Evolutionary conservation across 2,329 filamentous ascomycete genomes (phyloP), one percentile per base, ranked within the genome.

Genomic region (Bipolaris zeicola): DNA sequence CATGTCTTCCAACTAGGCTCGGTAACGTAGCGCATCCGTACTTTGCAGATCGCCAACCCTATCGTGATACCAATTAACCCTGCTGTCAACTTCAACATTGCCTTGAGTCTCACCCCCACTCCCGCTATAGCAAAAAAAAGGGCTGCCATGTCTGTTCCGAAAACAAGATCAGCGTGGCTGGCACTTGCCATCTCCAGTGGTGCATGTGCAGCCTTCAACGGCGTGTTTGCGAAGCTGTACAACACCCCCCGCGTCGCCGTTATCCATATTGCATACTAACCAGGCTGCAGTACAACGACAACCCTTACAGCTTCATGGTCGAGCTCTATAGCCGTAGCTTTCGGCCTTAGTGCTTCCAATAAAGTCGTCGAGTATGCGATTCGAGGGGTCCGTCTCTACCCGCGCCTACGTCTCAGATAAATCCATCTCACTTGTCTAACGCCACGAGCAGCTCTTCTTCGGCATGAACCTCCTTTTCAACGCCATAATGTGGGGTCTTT

Each of bases 401-500:
- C n/a, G 18, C 41, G 14, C 16, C 7, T 20, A 47, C 37, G 22
- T 39, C 41, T 41, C 11, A 10, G 39, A 16, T 37, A 36, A 20
- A 24, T 28, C 18, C 34, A 14, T 11, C 55, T 58, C 33, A 45
- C 14, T 16, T 14, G 31, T 36, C 55, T 57, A 26, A 57, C n/a
- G 31, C n/a, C 24, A 20, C 14, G 11, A 5, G 43, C 63, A 91
- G 88, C 77, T 83, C 39, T 93, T 93, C 80, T 93, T 94, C 68
- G 83, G 80, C 0, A 81, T 93, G 11, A 94, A 92, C 68, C 81
- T 92, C 42, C 74, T 83, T 49, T 92, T 92, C 76, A 92, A 92
- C 69, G 89, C 85, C 50, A 80, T 91, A 76, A 94, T 94, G 90
- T 94, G 90, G 90, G 87, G 88, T 0, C 83, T 94, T 45, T 94